Percentiles rank a stretch among this genome's conserved stretches.
phyloP scores from a whole-genome alignment of 345 rosid species.

The Boechera stricta region DNA sequence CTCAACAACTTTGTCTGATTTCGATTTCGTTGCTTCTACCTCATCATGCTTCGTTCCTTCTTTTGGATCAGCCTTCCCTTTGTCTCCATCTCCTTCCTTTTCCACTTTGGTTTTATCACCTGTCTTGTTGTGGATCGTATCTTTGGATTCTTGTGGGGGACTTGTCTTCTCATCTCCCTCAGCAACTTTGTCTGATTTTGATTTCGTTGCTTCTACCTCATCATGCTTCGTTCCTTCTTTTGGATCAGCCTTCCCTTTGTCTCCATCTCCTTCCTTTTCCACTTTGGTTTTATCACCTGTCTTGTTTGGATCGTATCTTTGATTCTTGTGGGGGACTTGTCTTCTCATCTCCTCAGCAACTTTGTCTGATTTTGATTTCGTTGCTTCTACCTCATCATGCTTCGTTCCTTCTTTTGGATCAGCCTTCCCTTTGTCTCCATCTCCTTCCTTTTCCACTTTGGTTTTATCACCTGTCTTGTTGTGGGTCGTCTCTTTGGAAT shows the following conservation, averaged over 20 bases:
- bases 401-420: too few relatives aligned
- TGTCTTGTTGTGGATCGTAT: neutral
- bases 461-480: neutral
- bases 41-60: neutral
- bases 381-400: neutral
- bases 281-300: neutral
- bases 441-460: neutral
- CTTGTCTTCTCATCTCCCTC: conserved; percentile 18
- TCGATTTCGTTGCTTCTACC: neutral
- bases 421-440: neutral
- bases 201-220: neutral
- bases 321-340: neutral
- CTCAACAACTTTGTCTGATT: conserved; percentile 5
- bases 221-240: conserved; percentile 7
- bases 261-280: neutral
- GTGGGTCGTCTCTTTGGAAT: neutral
- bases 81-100: neutral
- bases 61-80: too few relatives aligned
- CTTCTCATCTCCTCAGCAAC: conserved; percentile 13
- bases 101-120: neutral
- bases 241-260: neutral
- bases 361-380: neutral
- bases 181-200: neutral
- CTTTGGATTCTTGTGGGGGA: neutral
- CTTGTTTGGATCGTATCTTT: neutral